Evolutionary conservation across 148 eudicot species (phyloP).

Genomic region (Talinum fruticosum): DNA sequence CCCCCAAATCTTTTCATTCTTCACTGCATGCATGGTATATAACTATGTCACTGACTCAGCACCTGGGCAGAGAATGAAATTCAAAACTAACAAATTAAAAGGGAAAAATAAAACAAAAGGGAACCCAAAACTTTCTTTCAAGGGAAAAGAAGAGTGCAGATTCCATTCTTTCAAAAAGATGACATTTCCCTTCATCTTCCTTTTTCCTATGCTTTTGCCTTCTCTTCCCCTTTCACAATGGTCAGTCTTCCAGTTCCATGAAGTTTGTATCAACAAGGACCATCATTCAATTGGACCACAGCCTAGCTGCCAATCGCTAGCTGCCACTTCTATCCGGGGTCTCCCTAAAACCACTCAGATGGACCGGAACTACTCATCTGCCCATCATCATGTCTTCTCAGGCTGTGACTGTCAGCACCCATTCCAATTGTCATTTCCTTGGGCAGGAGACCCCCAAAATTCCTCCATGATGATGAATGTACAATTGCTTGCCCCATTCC

Average conservation of each 20-base stretch:
- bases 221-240: not conserved
- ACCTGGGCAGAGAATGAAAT: no score
- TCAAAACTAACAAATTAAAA: not conserved
- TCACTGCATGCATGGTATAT: no score
- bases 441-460: slow-evolving; percentile 28
- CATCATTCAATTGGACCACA: not conserved
- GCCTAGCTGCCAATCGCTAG: not conserved
- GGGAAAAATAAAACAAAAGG: not conserved
- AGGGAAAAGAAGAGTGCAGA: not conserved
- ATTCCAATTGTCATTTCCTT: slow-evolving; percentile 58
- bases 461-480: slow-evolving; percentile 32
- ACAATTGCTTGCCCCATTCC: slow-evolving; percentile 8
- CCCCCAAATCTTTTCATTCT: not conserved
- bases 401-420: slow-evolving; percentile 60
- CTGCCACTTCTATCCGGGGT: not conserved
- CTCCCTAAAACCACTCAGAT: not conserved
- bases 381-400: no score
- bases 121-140: slow-evolving; percentile 6
- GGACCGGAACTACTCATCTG: not conserved
- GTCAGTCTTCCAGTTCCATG: not conserved
- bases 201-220: not conserved
- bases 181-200: slow-evolving; percentile 3
- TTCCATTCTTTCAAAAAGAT: slow-evolving; percentile 12
- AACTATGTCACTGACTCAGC: no score
- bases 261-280: not conserved